Evolutionary conservation across 2,329 filamentous ascomycete genomes (phyloP), one percentile per base, ranked within the genome.

Genomic region (Curvularia verruculosa): DNA sequence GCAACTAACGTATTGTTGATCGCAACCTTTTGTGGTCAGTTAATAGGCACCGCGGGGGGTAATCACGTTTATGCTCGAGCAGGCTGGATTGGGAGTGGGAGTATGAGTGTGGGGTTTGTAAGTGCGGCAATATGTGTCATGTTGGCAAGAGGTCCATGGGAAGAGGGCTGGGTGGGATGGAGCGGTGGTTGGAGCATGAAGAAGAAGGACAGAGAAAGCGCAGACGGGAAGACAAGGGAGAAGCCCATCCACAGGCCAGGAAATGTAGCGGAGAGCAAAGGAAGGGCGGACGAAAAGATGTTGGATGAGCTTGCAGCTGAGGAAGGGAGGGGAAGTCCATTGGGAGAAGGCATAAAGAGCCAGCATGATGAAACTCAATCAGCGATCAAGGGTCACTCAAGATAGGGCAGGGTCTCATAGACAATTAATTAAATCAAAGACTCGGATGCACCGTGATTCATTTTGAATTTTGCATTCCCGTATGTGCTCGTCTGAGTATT

Each of bases 11-110:
- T n/a, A n/a, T n/a, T n/a, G n/a, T n/a, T n/a, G n/a, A n/a, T n/a
- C n/a, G n/a, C n/a, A n/a, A 86, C 85, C 0, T 94, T 94, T 67
- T 86, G 84, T 26, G 91, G 91, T 0, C 91, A 95, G 78, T 69
- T 95, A 45, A 87, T 87, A 1, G 90, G 90, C 0, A 84, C 82
- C 2, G 75, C 78, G 9, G 79, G 76, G 0, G 83, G 83, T 0
- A 85, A 83, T 59, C 77, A 80, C 43, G 72, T 87, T 12, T 88
- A 85, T 68, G 83, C 83, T 5, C 59, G 73, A 4, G 81, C 79
- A 0, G 85, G 85, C 0, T 88, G 86, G 86, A 76, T 82, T 2
- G 77, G 77, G 13, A 83, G 81, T 58, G 85, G 85, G 0, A 84
- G 83, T 65, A 79, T 82, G 31, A 85, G 83, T 68, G 78, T 88